phyloP scores from a whole-genome alignment of 176 grass and related monocot species.

The Hordeum vulgare region MorexV3_pseudomolecules_assembly NC_058520.1:122532918-122533417 shows the following conservation, averaged over 20 bases:
- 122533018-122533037: slow-evolving; percentile 16
- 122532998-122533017: not conserved
- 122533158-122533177: slow-evolving; percentile 36
- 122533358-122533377: slow-evolving; percentile 32
- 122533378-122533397: not conserved
- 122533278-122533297: slow-evolving; percentile 23
- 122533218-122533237: not conserved
- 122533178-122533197: slow-evolving; percentile 30
- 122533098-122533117: slow-evolving; percentile 33
- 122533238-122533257: slow-evolving; percentile 14
- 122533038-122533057: slow-evolving; percentile 25
- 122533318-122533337: slow-evolving; percentile 7
- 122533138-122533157: slow-evolving; percentile 24
- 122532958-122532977: slow-evolving; percentile 8
- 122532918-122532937: slow-evolving; percentile 15
- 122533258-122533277: slow-evolving; percentile 7
- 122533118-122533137: not conserved
- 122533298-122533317: not conserved
- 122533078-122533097: not conserved
- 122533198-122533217: slow-evolving; percentile 11
- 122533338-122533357: slow-evolving; percentile 22
- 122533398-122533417: slow-evolving; percentile 33
- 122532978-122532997: slow-evolving; percentile 12
- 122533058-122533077: not conserved
- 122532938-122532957: not conserved